Base-by-base conservation (phyloP, 202 grass and related monocot genomes). In the Digitaria exilis region DNA sequence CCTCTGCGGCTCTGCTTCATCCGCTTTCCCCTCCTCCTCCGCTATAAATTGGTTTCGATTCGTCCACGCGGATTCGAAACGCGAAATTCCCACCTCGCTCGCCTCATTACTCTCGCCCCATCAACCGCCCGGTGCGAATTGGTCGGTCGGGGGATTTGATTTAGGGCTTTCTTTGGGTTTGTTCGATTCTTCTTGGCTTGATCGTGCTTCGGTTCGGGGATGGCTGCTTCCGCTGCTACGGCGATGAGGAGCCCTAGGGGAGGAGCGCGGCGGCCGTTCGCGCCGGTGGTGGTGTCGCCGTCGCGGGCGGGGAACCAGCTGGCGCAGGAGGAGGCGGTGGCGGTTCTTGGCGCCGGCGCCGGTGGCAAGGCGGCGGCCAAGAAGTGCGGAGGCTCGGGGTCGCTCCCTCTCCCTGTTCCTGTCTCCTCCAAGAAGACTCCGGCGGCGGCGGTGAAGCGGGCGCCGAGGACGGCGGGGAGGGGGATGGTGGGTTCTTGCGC, bases 11-110 rank as follows among this genome's bases (percentile, higher is more conserved):
- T n/a, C n/a, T 22, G 10, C 62, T 29, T 59, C 74, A 62, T 16
- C 61, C 2, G 9, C 71, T 49, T 21, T n/a, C n/a, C n/a, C n/a
- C 48, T 35, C 12, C 21, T 50, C 9, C 63, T 15, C 70, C 26
- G 15, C 72, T 82, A 89, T 82, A 89, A 89, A 86, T 89, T 73
- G 25, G 71, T 3, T 39, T 21, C 45, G 46, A 25, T 3, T 65
- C 61, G 13, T 13, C 42, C 41, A 50, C 29, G 19, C 17, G 46
- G 22, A 77, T 77, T 85, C 65, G 56, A 82, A 82, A 65, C 87
- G n/a, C 65, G 1, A 81, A 80, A 51, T 50, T 0, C 44, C 45
- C 28, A 45, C 44, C 28, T n/a, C n/a, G 28, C 54, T 13, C 13
- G 57, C 25, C 57, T 57, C 57, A 52, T 73, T 54, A 77, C 68